Conservation (phyloP, 225 moss, liverwort and hornwort species). For the Physcomitrium patens region DNA sequence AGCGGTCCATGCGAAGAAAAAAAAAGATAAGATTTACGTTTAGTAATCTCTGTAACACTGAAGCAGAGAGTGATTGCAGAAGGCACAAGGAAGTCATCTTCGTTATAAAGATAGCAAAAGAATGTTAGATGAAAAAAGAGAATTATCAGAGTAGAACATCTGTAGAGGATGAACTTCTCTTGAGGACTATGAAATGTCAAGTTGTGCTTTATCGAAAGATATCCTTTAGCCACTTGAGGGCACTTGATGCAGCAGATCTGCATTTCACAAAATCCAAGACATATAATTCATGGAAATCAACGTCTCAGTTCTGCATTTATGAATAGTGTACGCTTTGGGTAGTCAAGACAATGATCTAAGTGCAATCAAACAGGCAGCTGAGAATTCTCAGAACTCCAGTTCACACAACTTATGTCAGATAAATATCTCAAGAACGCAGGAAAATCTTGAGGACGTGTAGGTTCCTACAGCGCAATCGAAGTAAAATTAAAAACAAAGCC, state of each 20-base stretch:
- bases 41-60: neutral
- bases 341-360: neutral
- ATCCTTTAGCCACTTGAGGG: conserved; percentile 60
- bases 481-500: no score
- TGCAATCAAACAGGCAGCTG: neutral
- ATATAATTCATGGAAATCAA: conserved; percentile 18
- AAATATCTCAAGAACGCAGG: no score
- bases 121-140: neutral
- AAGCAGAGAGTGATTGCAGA: neutral
- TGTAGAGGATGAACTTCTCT: no score
- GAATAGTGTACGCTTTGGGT: neutral
- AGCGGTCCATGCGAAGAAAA: no score
- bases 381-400: neutral
- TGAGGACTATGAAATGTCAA: neutral
- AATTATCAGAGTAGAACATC: neutral
- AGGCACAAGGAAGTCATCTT: neutral
- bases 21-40: no score
- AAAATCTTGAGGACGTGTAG: no score
- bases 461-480: no score
- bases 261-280: conserved; percentile 27
- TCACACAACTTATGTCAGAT: no score
- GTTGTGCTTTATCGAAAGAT: conserved; percentile 38
- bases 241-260: conserved; percentile 62
- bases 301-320: neutral
- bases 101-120: neutral